Percentiles rank a stretch among this genome's conserved stretches.
Conservation (phyloP, 1,284 basidiomycete species). For the Fistulina hepatica region DNA sequence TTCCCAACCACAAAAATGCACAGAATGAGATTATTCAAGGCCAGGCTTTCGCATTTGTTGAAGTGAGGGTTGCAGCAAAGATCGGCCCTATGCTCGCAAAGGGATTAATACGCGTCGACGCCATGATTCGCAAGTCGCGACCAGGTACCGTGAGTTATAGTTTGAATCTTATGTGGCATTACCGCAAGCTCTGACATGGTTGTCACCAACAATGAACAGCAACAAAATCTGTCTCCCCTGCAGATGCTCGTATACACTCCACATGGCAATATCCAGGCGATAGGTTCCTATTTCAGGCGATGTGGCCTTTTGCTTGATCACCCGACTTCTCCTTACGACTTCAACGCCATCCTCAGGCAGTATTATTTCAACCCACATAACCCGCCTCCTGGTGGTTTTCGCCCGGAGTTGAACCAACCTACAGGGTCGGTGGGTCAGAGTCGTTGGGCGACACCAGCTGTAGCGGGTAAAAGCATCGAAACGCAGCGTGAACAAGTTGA, state of each 20-base stretch:
- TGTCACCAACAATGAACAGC: no score
- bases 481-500: conserved; percentile 91
- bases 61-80: conserved; percentile 67
- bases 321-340: conserved; percentile 51
- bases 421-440: conserved; percentile 27
- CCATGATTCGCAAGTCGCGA: conserved; percentile 59
- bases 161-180: no score
- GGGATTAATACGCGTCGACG: conserved; percentile 78
- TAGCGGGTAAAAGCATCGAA: conserved; percentile 75
- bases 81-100: conserved; percentile 75
- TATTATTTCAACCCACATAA: conserved; percentile 88
- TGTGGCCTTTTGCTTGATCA: conserved; percentile 71
- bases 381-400: conserved; percentile 61
- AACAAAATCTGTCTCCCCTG: conserved; percentile 54
- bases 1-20: conserved; percentile 41
- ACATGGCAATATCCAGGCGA: conserved; percentile 77
- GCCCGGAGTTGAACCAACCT: conserved; percentile 22
- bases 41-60: conserved; percentile 77
- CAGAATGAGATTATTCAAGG: conserved; percentile 42
- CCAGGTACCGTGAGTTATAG: no score
- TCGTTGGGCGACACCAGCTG: conserved; percentile 51
- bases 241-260: conserved; percentile 87
- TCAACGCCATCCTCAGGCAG: conserved; percentile 47
- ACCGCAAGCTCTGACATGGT: no score
- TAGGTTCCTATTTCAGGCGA: conserved; percentile 65